Conservation (phyloP, 805 yeast species). For the Kazachstania bromeliacearum region DNA sequence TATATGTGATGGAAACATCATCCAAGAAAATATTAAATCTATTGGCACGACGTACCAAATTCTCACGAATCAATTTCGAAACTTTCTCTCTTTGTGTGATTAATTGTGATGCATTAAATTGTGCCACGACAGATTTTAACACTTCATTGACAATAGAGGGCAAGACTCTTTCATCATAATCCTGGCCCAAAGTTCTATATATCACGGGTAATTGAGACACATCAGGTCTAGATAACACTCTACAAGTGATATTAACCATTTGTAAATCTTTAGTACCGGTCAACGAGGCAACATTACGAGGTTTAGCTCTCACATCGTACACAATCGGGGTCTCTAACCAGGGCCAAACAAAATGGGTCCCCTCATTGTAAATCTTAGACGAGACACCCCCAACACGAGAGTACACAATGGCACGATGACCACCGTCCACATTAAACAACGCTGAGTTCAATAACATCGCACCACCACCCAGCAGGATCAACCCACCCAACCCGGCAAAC, state of each 20-base stretch:
- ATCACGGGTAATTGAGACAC: slow-evolving; percentile 69
- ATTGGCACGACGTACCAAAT: slow-evolving; percentile 80
- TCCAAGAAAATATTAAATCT: slow-evolving; percentile 82
- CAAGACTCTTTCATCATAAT: slow-evolving; percentile 92
- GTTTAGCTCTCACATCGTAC: slow-evolving; percentile 94
- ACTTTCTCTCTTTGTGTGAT: slow-evolving; percentile 99
- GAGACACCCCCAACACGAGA: slow-evolving; percentile 81
- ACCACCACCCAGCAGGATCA: slow-evolving; percentile 49
- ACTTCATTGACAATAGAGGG: slow-evolving; percentile 99
- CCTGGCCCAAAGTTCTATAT: slow-evolving; percentile 85
- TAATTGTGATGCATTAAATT: slow-evolving; percentile 94
- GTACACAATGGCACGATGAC: slow-evolving; percentile 93
- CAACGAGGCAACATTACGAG: slow-evolving; percentile 88
- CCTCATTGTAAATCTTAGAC: slow-evolving; percentile 77
- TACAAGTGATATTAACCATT: slow-evolving; percentile 98
- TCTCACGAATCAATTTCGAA: slow-evolving; percentile 82
- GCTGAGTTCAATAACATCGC: slow-evolving; percentile 45
- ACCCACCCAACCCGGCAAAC: slow-evolving; percentile 56
- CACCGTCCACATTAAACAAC: slow-evolving; percentile 90
- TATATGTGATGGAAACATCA: slow-evolving; percentile 91
- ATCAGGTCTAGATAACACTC: slow-evolving; percentile 88
- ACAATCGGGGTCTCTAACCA: slow-evolving; percentile 90
- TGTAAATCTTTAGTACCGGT: slow-evolving; percentile 98
- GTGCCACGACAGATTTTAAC: slow-evolving; percentile 92
- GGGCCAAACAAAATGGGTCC: slow-evolving; percentile 89